Evolutionary conservation across 2,329 filamentous ascomycete genomes (phyloP), one percentile per base, ranked within the genome.

Genomic region (Venturia effusa): DNA sequence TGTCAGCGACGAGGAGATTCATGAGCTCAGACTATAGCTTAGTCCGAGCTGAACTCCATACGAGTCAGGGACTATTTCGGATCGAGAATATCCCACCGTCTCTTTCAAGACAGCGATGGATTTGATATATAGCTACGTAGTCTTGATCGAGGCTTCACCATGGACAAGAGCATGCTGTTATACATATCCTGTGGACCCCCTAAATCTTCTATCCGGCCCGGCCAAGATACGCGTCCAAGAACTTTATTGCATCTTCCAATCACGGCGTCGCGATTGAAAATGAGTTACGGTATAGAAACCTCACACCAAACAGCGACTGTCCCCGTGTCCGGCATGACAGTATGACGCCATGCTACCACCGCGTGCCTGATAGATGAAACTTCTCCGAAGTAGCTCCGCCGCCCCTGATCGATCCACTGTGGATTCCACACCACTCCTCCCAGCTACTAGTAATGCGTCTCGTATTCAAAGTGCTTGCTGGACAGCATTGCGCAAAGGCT

Each of bases 401-500:
- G n/a, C n/a, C n/a, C n/a, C n/a, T n/a, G n/a, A n/a, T n/a, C n/a
- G n/a, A n/a, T n/a, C n/a, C n/a, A n/a, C n/a, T n/a, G n/a, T n/a
- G n/a, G n/a, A n/a, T n/a, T 82, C 1, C 84, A 82, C 73, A 82
- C 80, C 0, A 68, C 73, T 55, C 17, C 24, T 70, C 73, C 1
- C 81, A 80, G 6, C 62, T n/a, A n/a, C n/a, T n/a, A n/a, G n/a
- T n/a, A 57, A 64, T 34, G 62, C 57, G 19, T 45, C 27, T 24
- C 32, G 34, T 72, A 74, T 30, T 77, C 81, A 83, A 40, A 84
- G 88, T 69, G 81, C 81, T 0, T 88, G 85, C 78, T 88, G 85
- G 70, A 69, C 70, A 37, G 79, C 81, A 0, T 74, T 88, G 65
- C 74, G 72, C 27, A 71, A 72, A 22, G 76, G 77, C 37, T 82